These are phyloP conservation scores for Scleroderma citrinum DNA, from an alignment of 768 basidiomycete species.

Conservation along the genomic window DNA sequence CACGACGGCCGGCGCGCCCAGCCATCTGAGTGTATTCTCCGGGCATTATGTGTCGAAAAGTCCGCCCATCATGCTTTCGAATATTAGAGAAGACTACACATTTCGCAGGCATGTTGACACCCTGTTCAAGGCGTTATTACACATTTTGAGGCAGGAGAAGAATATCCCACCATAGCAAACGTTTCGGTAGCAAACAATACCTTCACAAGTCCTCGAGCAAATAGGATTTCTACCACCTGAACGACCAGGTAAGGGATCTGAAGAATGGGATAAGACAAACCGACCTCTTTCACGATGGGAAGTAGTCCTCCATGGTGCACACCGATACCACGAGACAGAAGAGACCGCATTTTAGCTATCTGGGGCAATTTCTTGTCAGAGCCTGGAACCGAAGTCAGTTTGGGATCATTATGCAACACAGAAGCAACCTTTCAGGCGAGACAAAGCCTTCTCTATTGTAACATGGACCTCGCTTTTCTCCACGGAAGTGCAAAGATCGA, in stretches of 20 bases:
- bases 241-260: constrained; percentile 6
- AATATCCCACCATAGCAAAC: constrained; percentile 82
- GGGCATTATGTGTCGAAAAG: constrained; percentile 83
- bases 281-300: constrained; percentile 94
- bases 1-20: constrained; percentile 93
- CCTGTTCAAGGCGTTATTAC: constrained; percentile 42
- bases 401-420: background rate
- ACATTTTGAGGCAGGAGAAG: constrained; percentile 5
- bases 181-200: constrained; percentile 98
- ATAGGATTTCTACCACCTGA: constrained; percentile 93
- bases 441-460: constrained; percentile 86
- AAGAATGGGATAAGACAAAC: constrained; percentile 7
- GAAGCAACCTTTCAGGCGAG: constrained; percentile 76
- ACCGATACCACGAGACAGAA: constrained; percentile 90
- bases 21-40: constrained; percentile 99
- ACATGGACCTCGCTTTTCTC: constrained; percentile 98
- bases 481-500: constrained; percentile 79
- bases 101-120: constrained; percentile 98
- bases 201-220: constrained; percentile 93
- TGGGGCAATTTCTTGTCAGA: constrained; percentile 92
- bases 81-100: constrained; percentile 95
- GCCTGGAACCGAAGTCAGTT: constrained; percentile 39
- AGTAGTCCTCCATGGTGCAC: constrained; percentile 96
- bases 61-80: constrained; percentile 91
- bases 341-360: constrained; percentile 82